Base-by-base conservation (phyloP, 345 rosid species). In the Boechera divaricarpa region DNA sequence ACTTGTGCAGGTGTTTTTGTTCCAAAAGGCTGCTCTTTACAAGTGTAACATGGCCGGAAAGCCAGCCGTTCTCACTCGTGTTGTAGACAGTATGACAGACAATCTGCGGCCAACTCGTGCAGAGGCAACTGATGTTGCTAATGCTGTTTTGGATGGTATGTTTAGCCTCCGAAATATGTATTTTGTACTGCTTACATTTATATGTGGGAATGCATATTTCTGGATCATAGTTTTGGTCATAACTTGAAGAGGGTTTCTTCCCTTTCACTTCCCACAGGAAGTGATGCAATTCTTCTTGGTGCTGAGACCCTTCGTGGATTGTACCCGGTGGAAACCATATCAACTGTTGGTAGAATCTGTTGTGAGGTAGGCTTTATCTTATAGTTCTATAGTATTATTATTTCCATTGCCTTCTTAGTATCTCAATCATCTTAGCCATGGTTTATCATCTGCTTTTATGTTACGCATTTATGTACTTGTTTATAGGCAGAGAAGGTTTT, bases 251-350 rank as follows among this genome's bases (percentile, higher is more conserved):
- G 5, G 24, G 18, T 21, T 51, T 67, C 38, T 60, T 75, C 10
- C 59, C 36, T 63, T 60, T 35, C 42, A 28, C 42, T 80, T 42
- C 48, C 7, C 45, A 63, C 86, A 94, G 98, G 98, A 83, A 85
- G 95, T 80, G 98, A 94, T 88, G 95, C 98, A 44, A 94, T 94
- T 85, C 97, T 94, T 77, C 97, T 94, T 79, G 98, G 98, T 81
- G 98, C 97, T 76, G 97, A 94, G 83, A 94, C 96, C 74, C 87
- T 94, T 53, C 95, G 95, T 54, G 97, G 98, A 71, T 70, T 94
- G 48, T 94, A 94, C 76, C 97, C 98, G 48, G 83, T 94, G 41
- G 97, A 94, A 75, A 90, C 97, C 13, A 92, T 92, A 74, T 89
- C 97, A 38, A 92, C 70, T 31, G 94, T 94, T 67, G 97, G 97